These are phyloP conservation scores for Taxillus chinensis DNA, from an alignment of 164 flowering plant genomes.

Conservation along the genomic window DNA sequence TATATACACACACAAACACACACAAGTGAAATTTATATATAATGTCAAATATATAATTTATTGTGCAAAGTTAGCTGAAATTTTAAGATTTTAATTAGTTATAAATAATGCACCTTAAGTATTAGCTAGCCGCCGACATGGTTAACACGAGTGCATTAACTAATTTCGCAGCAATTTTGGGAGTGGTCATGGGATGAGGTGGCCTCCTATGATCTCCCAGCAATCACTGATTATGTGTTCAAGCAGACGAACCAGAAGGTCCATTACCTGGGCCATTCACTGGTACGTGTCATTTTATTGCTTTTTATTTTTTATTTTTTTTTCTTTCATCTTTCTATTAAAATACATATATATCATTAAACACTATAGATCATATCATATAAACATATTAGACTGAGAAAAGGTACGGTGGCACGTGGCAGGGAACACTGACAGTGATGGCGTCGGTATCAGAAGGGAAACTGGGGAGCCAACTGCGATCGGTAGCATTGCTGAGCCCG, in stretches of 20 bases:
- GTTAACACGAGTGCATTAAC: too few relatives aligned
- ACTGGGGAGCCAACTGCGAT: conserved; percentile 7
- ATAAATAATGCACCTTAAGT: too few relatives aligned
- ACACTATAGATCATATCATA: too few relatives aligned
- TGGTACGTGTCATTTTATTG: conserved; percentile 26
- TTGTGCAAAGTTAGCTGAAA: too few relatives aligned
- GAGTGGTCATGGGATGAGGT: conserved; percentile 94
- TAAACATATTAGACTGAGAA: too few relatives aligned
- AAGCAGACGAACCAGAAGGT: conserved; percentile 50
- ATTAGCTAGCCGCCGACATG: too few relatives aligned
- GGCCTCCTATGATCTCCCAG: conserved; percentile 60
- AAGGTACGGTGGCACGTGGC: not conserved
- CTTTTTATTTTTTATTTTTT: not conserved
- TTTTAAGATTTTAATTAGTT: too few relatives aligned
- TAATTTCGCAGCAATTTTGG: conserved; percentile 24
- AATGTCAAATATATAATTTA: too few relatives aligned
- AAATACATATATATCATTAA: too few relatives aligned
- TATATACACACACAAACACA: too few relatives aligned
- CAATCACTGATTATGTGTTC: conserved; percentile 40
- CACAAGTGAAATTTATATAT: too few relatives aligned
- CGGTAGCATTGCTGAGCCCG: conserved; percentile 72
- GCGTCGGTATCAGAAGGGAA: not conserved
- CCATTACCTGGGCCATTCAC: conserved; percentile 79
- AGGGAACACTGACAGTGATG: not conserved
- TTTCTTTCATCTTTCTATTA: too few relatives aligned